phyloP scores from a whole-genome alignment of 148 eudicot genomes.

The Agrostemma githago region DNA sequence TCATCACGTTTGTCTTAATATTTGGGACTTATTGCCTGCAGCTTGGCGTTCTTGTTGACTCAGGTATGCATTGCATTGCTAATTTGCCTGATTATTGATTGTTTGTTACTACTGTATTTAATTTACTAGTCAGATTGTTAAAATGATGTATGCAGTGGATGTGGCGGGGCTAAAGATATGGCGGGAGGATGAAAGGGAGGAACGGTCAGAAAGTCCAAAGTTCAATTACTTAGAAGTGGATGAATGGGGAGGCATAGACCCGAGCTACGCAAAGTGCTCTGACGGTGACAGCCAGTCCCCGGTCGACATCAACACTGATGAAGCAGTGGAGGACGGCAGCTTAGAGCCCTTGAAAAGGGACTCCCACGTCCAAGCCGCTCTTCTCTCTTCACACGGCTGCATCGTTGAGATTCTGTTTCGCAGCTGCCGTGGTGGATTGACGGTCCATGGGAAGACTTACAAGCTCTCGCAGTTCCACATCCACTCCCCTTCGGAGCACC shows the following conservation, averaged over 20 bases:
- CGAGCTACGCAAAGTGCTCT: slow-evolving; percentile 36
- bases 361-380: slow-evolving; percentile 40
- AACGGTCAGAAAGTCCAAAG: slow-evolving; percentile 1
- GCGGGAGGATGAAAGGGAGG: background rate
- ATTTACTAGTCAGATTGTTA: background rate
- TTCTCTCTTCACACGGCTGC: slow-evolving; percentile 47
- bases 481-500: slow-evolving; percentile 92
- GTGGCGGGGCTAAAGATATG: background rate
- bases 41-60: slow-evolving; percentile 1
- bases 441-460: slow-evolving; percentile 47
- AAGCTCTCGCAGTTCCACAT: slow-evolving; percentile 57
- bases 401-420: slow-evolving; percentile 35
- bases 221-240: slow-evolving; percentile 29
- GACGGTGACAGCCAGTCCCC: slow-evolving; percentile 73
- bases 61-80: background rate
- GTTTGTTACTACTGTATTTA: no score
- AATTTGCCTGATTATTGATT: no score
- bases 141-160: background rate
- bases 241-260: slow-evolving; percentile 43
- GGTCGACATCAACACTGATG: slow-evolving; percentile 39
- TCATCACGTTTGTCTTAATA: background rate
- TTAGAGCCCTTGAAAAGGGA: slow-evolving; percentile 41
- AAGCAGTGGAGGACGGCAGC: slow-evolving; percentile 25
- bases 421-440: slow-evolving; percentile 27
- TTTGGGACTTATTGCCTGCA: background rate